phyloP scores from a whole-genome alignment of 768 basidiomycete genomes.

The Zangia roseola region DNA sequence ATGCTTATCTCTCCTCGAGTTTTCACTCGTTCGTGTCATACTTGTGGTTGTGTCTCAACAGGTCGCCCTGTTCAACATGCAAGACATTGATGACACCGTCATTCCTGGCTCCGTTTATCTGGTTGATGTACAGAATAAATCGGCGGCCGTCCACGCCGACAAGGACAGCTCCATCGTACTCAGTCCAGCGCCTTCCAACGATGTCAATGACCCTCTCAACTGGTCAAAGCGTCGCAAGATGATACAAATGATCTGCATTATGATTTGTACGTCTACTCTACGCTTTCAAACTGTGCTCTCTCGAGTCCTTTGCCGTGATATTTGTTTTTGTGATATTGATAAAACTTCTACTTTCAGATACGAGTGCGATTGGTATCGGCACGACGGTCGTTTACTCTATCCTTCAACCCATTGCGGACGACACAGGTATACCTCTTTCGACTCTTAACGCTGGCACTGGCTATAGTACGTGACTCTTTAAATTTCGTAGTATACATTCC shows the following conservation, averaged over 20 bases:
- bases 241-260: constrained; percentile 12
- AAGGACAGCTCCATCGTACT: constrained; percentile 19
- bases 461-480: constrained; percentile 9
- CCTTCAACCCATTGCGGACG: constrained; percentile 17
- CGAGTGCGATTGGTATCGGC: constrained; percentile 16
- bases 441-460: constrained; percentile 20
- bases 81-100: constrained; percentile 17
- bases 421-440: constrained; percentile 20
- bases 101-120: constrained; percentile 25
- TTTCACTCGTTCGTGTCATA: no score
- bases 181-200: constrained; percentile 24
- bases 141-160: constrained; percentile 11
- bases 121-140: constrained; percentile 21
- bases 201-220: constrained; percentile 24
- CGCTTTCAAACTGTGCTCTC: background rate
- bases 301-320: no score
- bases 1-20: no score
- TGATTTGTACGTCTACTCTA: constrained; percentile 15
- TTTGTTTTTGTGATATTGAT: background rate
- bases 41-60: background rate
- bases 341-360: constrained; percentile 7
- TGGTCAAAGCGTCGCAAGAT: constrained; percentile 17
- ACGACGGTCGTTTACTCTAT: constrained; percentile 18
- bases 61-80: background rate
- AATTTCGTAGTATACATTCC: no score